Evolutionary conservation across 2,329 filamentous ascomycete species (phyloP).

Genomic region (Hypocreales sp.): DNA sequence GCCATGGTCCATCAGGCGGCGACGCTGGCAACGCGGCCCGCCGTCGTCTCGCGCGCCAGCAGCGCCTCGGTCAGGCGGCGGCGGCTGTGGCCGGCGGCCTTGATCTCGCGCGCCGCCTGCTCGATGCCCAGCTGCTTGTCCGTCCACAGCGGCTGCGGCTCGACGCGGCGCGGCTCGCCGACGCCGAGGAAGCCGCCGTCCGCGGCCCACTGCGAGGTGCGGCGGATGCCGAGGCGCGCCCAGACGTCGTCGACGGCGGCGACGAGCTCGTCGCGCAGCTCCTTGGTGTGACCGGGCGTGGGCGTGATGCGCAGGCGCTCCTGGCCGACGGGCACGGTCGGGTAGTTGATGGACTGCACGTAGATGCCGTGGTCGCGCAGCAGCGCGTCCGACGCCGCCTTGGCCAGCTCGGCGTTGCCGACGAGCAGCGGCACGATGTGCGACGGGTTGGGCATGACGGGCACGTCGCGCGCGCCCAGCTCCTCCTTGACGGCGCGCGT

Average conservation of each 20-base stretch:
- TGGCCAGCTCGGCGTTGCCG: slow-evolving; percentile 84
- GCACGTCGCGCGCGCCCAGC: slow-evolving; percentile 66
- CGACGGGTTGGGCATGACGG: slow-evolving; percentile 92
- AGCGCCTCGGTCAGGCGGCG: slow-evolving; percentile 39
- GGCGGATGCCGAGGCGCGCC: slow-evolving; percentile 77
- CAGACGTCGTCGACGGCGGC: slow-evolving; percentile 76
- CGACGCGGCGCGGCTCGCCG: slow-evolving; percentile 49
- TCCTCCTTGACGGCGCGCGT: slow-evolving; percentile 87
- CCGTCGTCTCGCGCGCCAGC: slow-evolving; percentile 36
- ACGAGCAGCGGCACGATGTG: slow-evolving; percentile 93
- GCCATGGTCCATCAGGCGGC: too few relatives aligned
- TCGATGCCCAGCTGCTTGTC: slow-evolving; percentile 72
- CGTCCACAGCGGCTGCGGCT: slow-evolving; percentile 79
- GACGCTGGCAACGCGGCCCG: slow-evolving; percentile 14
- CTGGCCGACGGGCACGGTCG: slow-evolving; percentile 94
- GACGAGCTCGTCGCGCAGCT: slow-evolving; percentile 75
- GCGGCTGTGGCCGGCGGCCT: slow-evolving; percentile 22
- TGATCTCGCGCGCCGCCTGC: slow-evolving; percentile 47
- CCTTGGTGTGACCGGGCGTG: slow-evolving; percentile 77
- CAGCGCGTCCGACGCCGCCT: slow-evolving; percentile 81
- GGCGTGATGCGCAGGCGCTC: slow-evolving; percentile 92
- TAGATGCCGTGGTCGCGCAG: slow-evolving; percentile 86
- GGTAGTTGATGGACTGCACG: slow-evolving; percentile 98
- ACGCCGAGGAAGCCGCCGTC: slow-evolving; percentile 93
- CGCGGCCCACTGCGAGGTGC: slow-evolving; percentile 80